Conservation (phyloP, 495 filamentous ascomycete species). For the Penicillium pancosmium region DNA sequence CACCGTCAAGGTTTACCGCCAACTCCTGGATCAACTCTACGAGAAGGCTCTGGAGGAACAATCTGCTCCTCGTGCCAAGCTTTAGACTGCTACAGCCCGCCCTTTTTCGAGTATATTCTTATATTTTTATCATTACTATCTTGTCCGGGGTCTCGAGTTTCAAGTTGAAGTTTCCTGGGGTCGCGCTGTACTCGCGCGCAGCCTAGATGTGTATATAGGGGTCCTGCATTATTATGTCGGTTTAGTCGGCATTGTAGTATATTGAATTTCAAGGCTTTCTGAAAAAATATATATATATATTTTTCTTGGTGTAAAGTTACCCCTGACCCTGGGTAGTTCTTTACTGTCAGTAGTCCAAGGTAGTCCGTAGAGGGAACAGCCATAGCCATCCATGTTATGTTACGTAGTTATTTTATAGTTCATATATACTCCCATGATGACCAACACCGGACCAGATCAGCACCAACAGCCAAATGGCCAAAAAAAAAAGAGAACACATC, state of each 20-base stretch:
- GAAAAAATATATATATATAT: background rate
- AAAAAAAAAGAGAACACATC: too few relatives aligned
- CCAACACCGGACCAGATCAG: too few relatives aligned
- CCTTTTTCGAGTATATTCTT: background rate
- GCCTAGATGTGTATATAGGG: conserved; percentile 2
- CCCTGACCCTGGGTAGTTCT: too few relatives aligned
- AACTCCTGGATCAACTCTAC: conserved; percentile 79
- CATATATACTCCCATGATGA: too few relatives aligned
- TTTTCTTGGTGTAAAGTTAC: too few relatives aligned
- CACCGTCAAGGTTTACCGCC: conserved; percentile 74
- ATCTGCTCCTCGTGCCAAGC: conserved; percentile 56
- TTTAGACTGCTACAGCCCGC: conserved; percentile 25
- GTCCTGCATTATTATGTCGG: background rate
- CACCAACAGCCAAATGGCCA: too few relatives aligned
- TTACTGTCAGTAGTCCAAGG: too few relatives aligned
- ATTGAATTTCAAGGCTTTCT: conserved; percentile 1
- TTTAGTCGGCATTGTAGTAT: conserved; percentile 9
- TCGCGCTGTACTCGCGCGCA: background rate
- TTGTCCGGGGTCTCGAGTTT: too few relatives aligned
- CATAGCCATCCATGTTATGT: too few relatives aligned
- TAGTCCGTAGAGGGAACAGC: too few relatives aligned
- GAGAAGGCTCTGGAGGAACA: conserved; percentile 63
- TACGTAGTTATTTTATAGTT: too few relatives aligned
- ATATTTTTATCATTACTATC: background rate
- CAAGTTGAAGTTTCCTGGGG: too few relatives aligned